Percentiles rank a stretch among this genome's conserved stretches.
Conservation (phyloP, 768 basidiomycete species). For the Daedaleopsis sinensis region DNA sequence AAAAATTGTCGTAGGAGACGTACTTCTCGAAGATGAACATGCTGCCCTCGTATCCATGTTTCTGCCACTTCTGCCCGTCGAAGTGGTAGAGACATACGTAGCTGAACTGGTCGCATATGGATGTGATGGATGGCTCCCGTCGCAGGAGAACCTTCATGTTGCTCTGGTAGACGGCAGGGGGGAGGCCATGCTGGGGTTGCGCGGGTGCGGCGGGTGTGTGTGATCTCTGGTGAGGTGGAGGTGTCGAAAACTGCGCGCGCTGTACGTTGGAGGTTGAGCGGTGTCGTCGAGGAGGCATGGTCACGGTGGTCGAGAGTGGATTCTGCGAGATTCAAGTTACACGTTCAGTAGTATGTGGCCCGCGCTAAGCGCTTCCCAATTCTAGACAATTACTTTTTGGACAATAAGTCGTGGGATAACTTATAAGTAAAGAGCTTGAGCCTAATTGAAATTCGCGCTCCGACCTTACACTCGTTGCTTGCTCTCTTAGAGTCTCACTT, state of each 20-base stretch:
- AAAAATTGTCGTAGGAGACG: constrained; percentile 26
- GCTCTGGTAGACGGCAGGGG: constrained; percentile 53
- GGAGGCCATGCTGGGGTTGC: constrained; percentile 23
- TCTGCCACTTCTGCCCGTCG: constrained; percentile 77
- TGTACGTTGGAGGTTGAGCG: constrained; percentile 28
- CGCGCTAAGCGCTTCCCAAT: background rate
- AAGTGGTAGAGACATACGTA: constrained; percentile 84
- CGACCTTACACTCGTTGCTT: background rate
- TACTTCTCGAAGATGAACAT: constrained; percentile 90
- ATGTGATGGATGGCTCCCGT: constrained; percentile 76
- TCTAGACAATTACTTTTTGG: background rate
- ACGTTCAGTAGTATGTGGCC: background rate
- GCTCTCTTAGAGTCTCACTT: too few species aligned
- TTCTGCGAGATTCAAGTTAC: background rate
- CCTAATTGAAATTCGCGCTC: too few species aligned
- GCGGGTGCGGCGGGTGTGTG: constrained; percentile 19
- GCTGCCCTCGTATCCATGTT: constrained; percentile 83
- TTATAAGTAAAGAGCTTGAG: too few species aligned
- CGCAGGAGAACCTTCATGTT: constrained; percentile 82
- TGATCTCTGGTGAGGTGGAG: constrained; percentile 15
- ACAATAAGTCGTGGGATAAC: too few species aligned
- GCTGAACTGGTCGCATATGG: constrained; percentile 86
- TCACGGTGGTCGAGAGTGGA: constrained; percentile 18
- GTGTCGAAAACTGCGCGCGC: constrained; percentile 5
- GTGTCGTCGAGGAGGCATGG: constrained; percentile 30